Evolutionary conservation across 2,329 filamentous ascomycete genomes (phyloP), one percentile per base, ranked within the genome.

Genomic region (Penicillium sp.): DNA sequence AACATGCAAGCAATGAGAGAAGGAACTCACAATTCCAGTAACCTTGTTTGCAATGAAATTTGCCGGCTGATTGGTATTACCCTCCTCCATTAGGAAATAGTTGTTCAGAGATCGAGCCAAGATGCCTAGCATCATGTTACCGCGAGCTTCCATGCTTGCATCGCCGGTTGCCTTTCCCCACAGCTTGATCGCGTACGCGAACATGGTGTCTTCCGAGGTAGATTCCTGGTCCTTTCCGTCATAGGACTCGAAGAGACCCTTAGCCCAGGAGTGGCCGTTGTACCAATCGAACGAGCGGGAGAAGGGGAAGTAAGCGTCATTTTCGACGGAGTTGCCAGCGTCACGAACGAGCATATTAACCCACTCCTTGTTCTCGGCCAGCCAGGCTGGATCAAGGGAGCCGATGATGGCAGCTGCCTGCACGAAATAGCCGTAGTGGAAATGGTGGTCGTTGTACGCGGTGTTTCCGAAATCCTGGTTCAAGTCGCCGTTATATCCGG

Each of bases 201-300:
- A 85, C 82, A 96, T 90, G 55, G 84, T 83, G 69, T 97, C 93
- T 71, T 97, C 92, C 0, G 88, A 92, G 38, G 86, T 89, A 27
- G 88, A 93, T 68, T 97, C 93, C 72, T 77, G 71, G 34, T 79
- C 77, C 51, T 77, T 79, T 7, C 77, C 77, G 45, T 81, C 78
- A 5, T 72, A 75, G 14, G 77, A 79, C 36, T 75, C 74, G 53
- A 75, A 78, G 1, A 80, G 65, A 1, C 73, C 75, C 62, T 78
- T 89, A 2, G 92, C 92, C 89, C 92, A 96, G 50, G 86, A 90
- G 76, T 97, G 93, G 2, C 92, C 93, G 63, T 95, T 84, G 68
- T 85, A 97, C 89, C 89, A 96, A 71, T 97, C 93, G 64, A 96
- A 97, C 49, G 77, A 82, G 41, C 93, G 82, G 53, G 80, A 91